phyloP scores from a whole-genome alignment of 371 early-diverging fungal genomes.

The Mortierella sp. region DNA sequence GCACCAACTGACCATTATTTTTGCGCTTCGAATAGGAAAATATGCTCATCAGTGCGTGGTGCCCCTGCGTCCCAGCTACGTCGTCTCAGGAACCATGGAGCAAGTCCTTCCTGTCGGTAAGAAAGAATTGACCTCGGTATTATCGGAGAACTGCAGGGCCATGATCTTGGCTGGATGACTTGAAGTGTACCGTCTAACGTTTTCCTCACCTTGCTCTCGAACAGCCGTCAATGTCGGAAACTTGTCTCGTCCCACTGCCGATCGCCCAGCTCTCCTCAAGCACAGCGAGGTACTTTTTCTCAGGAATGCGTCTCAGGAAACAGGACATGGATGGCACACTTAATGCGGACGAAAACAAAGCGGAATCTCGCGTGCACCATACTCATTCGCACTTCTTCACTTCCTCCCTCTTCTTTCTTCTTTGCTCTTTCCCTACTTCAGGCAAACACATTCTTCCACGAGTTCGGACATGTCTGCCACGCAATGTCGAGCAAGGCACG shows the following conservation, averaged over 20 bases:
- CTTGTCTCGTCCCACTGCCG: slow-evolving; percentile 63
- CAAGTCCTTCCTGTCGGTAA: slow-evolving; percentile 46
- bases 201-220: not conserved
- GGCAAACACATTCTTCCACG: slow-evolving; percentile 60
- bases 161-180: too few species aligned
- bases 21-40: slow-evolving; percentile 19
- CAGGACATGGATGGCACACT: not conserved
- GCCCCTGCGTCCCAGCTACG: slow-evolving; percentile 49
- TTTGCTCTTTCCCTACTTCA: not conserved
- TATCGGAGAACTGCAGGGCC: not conserved
- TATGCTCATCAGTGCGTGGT: slow-evolving; percentile 55
- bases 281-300: slow-evolving; percentile 84
- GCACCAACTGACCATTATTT: too few species aligned
- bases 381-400: slow-evolving; percentile 2
- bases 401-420: not conserved
- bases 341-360: too few species aligned
- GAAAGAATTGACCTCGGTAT: not conserved
- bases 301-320: not conserved
- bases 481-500: slow-evolving; percentile 71
- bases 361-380: not conserved
- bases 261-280: slow-evolving; percentile 83
- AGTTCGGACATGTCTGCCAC: slow-evolving; percentile 89
- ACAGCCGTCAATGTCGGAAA: slow-evolving; percentile 54
- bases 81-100: slow-evolving; percentile 25
- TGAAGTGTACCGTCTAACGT: not conserved